Evolutionary conservation across 345 rosid species (phyloP).

Genomic region (Streptanthus diversifolius): DNA sequence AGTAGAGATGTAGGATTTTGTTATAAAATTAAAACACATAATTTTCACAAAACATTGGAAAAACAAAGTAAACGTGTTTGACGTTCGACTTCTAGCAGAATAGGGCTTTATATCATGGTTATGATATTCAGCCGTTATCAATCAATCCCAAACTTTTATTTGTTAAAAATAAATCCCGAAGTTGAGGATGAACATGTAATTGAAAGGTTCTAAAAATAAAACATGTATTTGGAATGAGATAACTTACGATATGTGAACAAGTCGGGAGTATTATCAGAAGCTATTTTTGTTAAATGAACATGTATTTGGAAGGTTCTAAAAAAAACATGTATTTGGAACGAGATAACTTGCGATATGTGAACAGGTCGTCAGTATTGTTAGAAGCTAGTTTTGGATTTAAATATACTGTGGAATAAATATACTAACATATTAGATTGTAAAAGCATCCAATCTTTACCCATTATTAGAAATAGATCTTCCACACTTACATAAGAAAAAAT

Average conservation of each 20-base stretch:
- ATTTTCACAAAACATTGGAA: not conserved
- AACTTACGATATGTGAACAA: not conserved
- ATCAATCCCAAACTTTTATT: not conserved
- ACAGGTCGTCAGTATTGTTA: not conserved
- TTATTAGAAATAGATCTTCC: not conserved
- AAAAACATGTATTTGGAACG: no score
- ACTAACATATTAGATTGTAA: not conserved
- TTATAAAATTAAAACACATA: not conserved
- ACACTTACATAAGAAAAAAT: conserved; percentile 3
- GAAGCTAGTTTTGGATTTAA: not conserved
- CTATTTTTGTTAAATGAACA: not conserved
- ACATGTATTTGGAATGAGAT: no score
- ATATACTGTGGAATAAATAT: not conserved
- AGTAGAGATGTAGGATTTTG: not conserved
- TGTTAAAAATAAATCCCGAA: not conserved
- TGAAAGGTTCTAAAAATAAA: no score
- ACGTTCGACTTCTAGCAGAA: not conserved
- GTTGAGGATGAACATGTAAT: not conserved
- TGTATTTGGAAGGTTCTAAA: no score
- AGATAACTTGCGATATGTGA: not conserved
- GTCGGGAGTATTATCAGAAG: not conserved
- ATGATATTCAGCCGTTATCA: not conserved
- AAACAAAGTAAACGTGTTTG: not conserved
- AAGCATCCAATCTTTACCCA: not conserved
- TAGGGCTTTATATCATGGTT: not conserved